These are phyloP conservation scores for Phytopythium sindhum DNA, from an alignment of 352 stramenopile species.

Conservation along the genomic window DNA sequence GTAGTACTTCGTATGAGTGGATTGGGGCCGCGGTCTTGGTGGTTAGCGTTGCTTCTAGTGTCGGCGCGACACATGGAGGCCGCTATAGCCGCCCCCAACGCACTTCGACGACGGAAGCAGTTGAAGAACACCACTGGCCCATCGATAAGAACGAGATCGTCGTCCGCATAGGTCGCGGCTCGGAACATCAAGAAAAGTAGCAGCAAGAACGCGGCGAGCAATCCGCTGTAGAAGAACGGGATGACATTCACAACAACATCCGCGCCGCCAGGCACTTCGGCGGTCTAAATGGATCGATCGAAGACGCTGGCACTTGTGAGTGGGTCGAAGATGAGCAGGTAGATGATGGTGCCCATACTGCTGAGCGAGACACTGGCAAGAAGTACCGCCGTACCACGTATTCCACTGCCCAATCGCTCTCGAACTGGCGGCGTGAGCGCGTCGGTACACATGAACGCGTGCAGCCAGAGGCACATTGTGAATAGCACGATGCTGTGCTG, in stretches of 20 bases:
- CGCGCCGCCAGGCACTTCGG: background rate
- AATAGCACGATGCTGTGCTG: background rate
- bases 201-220: background rate
- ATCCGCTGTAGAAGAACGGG: slow-evolving; percentile 2
- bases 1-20: background rate
- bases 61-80: background rate
- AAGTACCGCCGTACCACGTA: background rate
- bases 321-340: slow-evolving; percentile 6
- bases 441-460: background rate
- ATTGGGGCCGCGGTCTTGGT: background rate
- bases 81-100: too few species aligned
- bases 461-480: background rate
- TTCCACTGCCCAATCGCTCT: background rate
- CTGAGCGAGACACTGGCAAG: background rate
- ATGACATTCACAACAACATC: background rate
- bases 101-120: background rate
- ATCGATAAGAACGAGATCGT: slow-evolving; percentile 1
- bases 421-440: background rate
- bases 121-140: slow-evolving; percentile 2
- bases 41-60: too few species aligned
- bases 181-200: background rate
- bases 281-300: background rate
- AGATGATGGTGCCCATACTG: background rate
- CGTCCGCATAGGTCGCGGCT: background rate
- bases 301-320: background rate